phyloP scores from a whole-genome alignment of 106 monocot species.

The Chionographis japonica region DNA sequence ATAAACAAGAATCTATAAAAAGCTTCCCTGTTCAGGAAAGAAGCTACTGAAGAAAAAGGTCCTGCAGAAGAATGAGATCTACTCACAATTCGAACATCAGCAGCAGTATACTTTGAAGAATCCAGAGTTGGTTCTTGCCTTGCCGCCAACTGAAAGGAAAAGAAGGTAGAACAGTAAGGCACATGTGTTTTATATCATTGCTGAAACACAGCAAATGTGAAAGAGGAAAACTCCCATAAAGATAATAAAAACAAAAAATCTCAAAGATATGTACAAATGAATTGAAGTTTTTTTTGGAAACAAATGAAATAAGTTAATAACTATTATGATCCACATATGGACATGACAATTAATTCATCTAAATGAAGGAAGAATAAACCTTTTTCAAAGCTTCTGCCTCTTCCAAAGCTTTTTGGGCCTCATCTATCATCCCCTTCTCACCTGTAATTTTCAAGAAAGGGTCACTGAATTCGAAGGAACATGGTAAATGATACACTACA shows the following conservation, averaged over 20 bases:
- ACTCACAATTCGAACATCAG: conserved; percentile 76
- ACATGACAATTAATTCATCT: neutral
- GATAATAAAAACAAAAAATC: conserved; percentile 10
- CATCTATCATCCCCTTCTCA: conserved; percentile 85
- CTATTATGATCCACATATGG: too few species aligned
- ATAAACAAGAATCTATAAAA: too few species aligned
- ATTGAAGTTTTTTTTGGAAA: too few species aligned
- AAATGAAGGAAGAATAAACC: conserved; percentile 11
- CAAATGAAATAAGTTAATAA: too few species aligned
- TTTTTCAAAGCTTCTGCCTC: conserved; percentile 81
- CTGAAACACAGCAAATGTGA: neutral
- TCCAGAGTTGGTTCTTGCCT: conserved; percentile 50
- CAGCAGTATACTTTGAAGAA: conserved; percentile 49
- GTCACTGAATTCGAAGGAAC: neutral
- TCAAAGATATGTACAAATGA: neutral
- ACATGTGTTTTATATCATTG: neutral
- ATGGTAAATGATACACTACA: neutral
- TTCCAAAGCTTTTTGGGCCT: conserved; percentile 85
- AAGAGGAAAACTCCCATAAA: neutral
- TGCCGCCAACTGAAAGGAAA: conserved; percentile 25
- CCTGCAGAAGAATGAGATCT: neutral
- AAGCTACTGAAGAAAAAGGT: too few species aligned
- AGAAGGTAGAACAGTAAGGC: conserved; percentile 1
- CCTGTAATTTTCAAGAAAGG: conserved; percentile 29
- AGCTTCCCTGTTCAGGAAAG: too few species aligned